Percentiles rank a stretch among this genome's conserved stretches.
Evolutionary conservation across 305 asterid genomes (phyloP).

Genomic region (Caryopteris hybrid): DNA sequence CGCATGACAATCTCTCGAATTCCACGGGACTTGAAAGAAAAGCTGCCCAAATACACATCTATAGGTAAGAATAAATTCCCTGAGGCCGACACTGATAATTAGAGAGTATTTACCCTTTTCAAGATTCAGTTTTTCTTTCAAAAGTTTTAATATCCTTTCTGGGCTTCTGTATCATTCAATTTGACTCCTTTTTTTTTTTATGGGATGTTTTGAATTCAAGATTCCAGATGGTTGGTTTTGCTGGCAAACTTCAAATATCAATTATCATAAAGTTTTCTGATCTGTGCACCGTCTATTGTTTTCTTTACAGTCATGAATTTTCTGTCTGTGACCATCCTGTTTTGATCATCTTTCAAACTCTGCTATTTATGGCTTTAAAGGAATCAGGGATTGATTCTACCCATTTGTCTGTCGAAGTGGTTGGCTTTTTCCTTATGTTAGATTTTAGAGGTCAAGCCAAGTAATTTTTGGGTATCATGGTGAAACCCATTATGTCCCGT

Average conservation of each 20-base stretch:
- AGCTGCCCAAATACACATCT: no score
- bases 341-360: neutral
- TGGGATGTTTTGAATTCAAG: neutral
- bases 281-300: neutral
- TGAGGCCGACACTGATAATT: neutral
- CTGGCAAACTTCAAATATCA: neutral
- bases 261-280: neutral
- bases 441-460: no score
- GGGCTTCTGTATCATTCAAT: no score
- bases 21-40: no score
- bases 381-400: neutral
- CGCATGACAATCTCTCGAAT: no score
- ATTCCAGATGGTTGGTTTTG: neutral
- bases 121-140: neutral
- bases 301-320: neutral
- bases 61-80: no score
- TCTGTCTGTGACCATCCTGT: neutral
- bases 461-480: constrained; percentile 11
- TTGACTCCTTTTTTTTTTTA: neutral
- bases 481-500: constrained; percentile 1
- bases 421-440: no score
- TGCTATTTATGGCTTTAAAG: neutral
- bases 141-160: neutral
- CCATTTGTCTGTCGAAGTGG: neutral
- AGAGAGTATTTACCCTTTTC: neutral